Percentiles rank a stretch among this genome's conserved stretches.
phyloP scores from a whole-genome alignment of 1,139 yeast genomes.

The Suhomyces coccinellae region DNA sequence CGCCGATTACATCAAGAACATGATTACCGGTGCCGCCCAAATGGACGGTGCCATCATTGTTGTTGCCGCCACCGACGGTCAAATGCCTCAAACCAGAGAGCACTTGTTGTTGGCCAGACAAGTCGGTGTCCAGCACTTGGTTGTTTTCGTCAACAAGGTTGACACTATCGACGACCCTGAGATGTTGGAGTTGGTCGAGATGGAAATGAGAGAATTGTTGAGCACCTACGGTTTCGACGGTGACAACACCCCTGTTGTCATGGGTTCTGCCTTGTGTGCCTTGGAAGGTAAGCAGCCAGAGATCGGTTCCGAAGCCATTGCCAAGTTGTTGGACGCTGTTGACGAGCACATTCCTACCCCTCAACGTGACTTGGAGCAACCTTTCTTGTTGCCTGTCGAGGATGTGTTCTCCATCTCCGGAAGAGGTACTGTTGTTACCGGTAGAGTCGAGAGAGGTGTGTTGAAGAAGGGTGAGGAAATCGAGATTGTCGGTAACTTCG shows the following conservation, averaged over 20 bases:
- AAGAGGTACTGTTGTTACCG: constrained; percentile 99
- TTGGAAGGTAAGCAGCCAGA: constrained; percentile 86
- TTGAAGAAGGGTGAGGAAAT: constrained; percentile 98
- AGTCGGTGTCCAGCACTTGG: constrained; percentile 97
- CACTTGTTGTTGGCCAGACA: constrained; percentile 97
- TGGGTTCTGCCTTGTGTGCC: constrained; percentile 99
- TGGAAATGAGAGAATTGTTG: constrained; percentile 99
- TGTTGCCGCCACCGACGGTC: constrained; percentile 98
- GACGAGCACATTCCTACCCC: constrained; percentile 97
- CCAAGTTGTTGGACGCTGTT: constrained; percentile 84
- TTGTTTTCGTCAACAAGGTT: constrained; percentile 96
- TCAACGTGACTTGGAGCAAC: constrained; percentile 90
- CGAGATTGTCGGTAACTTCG: constrained; percentile 92
- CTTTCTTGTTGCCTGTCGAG: constrained; percentile 96
- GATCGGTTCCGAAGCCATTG: constrained; percentile 85
- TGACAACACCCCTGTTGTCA: constrained; percentile 94
- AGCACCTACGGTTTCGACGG: constrained; percentile 94
- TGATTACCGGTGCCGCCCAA: constrained; percentile 99
- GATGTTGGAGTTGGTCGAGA: constrained; percentile 98
- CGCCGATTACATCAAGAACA: constrained; percentile 97
- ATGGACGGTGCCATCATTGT: constrained; percentile 99
- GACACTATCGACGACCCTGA: constrained; percentile 98
- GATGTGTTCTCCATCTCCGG: constrained; percentile 98
- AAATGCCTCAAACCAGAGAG: constrained; percentile 99
- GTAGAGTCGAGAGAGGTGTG: constrained; percentile 97